These are phyloP conservation scores for Botryosphaeria dothidea DNA, from an alignment of 2,329 filamentous ascomycete species.

Conservation along the genomic window DNA sequence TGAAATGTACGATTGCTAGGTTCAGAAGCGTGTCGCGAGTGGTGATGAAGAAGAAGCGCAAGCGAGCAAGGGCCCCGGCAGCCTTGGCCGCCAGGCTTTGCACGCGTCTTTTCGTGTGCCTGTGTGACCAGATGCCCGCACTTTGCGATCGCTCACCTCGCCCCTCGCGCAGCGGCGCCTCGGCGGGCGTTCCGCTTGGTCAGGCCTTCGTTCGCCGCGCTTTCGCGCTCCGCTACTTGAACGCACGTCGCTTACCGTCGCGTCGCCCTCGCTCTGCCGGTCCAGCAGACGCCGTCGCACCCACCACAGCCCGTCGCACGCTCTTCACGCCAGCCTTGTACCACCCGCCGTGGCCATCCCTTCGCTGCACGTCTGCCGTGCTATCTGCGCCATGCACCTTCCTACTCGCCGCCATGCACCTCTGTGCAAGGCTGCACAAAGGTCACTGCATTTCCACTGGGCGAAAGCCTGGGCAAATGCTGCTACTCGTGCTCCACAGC, in stretches of 20 bases:
- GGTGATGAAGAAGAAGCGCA: not conserved
- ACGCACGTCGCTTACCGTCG: not conserved
- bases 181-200: conserved; percentile 8
- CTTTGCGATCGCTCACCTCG: conserved; percentile 17
- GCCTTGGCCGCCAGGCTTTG: not conserved
- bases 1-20: not conserved
- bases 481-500: not conserved
- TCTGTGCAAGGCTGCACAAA: not conserved
- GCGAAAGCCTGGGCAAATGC: not conserved
- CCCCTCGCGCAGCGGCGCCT: conserved; percentile 1
- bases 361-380: not conserved
- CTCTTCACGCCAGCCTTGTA: not conserved
- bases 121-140: not conserved
- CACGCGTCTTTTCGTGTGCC: not conserved
- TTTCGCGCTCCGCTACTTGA: not conserved
- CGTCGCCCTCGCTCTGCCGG: no score
- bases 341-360: not conserved
- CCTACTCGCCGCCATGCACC: not conserved
- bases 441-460: not conserved
- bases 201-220: not conserved
- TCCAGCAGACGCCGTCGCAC: no score
- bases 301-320: not conserved
- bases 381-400: not conserved
- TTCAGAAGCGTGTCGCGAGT: not conserved
- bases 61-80: not conserved